Conservation (phyloP, 768 basidiomycete species). For the Russula dissimulans region DNA sequence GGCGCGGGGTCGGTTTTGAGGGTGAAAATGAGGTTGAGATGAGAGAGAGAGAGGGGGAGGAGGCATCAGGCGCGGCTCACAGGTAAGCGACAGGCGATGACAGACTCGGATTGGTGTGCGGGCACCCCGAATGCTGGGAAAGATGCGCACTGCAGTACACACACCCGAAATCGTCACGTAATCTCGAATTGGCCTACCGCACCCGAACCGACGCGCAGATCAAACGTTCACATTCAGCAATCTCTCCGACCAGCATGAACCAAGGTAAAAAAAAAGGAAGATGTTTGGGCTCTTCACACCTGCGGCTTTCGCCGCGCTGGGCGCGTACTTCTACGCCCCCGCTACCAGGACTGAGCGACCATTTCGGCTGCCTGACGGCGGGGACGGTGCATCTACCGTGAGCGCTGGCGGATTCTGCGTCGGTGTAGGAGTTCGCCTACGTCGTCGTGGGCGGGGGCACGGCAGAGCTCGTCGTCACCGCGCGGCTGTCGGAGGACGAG, state of each 20-base stretch:
- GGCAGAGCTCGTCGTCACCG: slow-evolving; percentile 27
- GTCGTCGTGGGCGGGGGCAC: slow-evolving; percentile 19
- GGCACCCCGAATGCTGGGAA: too few species aligned
- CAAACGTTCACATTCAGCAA: too few species aligned
- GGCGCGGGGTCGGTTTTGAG: too few species aligned
- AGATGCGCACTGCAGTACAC: too few species aligned
- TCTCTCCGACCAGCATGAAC: neutral
- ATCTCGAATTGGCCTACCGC: too few species aligned
- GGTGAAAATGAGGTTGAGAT: too few species aligned
- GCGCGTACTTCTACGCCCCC: slow-evolving; percentile 1
- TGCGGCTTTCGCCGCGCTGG: neutral
- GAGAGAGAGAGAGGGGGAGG: too few species aligned
- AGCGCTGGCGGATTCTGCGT: slow-evolving; percentile 5
- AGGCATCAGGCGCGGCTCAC: too few species aligned
- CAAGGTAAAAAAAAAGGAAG: neutral
- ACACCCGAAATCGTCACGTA: neutral
- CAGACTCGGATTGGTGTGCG: too few species aligned
- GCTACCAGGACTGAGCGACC: neutral
- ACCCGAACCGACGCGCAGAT: neutral
- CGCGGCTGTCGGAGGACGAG: slow-evolving; percentile 23
- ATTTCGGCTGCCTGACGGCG: neutral
- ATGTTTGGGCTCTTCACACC: neutral
- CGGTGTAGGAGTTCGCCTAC: slow-evolving; percentile 12
- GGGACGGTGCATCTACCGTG: neutral
- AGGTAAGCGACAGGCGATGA: too few species aligned